These are phyloP conservation scores for Populus hybrid DNA, from an alignment of 441 rosid species.

Conservation along the genomic window DNA sequence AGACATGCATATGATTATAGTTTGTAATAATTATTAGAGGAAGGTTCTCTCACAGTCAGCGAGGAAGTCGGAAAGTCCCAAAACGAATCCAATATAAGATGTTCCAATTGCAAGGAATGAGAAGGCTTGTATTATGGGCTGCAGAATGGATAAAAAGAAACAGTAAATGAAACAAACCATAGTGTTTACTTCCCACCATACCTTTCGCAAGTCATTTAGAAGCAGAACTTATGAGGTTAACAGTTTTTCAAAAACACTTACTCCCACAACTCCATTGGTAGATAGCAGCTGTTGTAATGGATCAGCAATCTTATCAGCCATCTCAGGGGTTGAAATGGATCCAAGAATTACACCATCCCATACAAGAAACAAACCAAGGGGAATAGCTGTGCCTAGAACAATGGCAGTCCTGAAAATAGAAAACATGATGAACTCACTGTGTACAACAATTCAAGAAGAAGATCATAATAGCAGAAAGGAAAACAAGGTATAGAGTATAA, in stretches of 20 bases:
- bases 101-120: slow-evolving; percentile 91
- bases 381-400: slow-evolving; percentile 84
- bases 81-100: slow-evolving; percentile 80
- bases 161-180: slow-evolving; percentile 3
- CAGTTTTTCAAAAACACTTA: slow-evolving; percentile 34
- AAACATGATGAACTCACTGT: not conserved
- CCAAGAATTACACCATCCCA: slow-evolving; percentile 91
- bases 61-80: slow-evolving; percentile 88
- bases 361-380: slow-evolving; percentile 79
- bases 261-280: slow-evolving; percentile 64
- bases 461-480: not conserved
- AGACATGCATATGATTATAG: not conserved
- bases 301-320: slow-evolving; percentile 51
- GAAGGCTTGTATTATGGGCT: slow-evolving; percentile 84
- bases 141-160: slow-evolving; percentile 26
- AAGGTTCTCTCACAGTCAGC: slow-evolving; percentile 68
- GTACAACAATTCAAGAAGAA: not conserved
- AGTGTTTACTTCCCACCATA: not conserved
- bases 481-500: not conserved
- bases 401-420: slow-evolving; percentile 64
- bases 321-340: slow-evolving; percentile 52
- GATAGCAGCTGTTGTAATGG: slow-evolving; percentile 77
- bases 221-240: not conserved
- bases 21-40: not conserved
- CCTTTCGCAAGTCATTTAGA: not conserved